Evolutionary conservation across 352 stramenopile genomes (phyloP).

Genomic region (Globisporangium nunn): DNA sequence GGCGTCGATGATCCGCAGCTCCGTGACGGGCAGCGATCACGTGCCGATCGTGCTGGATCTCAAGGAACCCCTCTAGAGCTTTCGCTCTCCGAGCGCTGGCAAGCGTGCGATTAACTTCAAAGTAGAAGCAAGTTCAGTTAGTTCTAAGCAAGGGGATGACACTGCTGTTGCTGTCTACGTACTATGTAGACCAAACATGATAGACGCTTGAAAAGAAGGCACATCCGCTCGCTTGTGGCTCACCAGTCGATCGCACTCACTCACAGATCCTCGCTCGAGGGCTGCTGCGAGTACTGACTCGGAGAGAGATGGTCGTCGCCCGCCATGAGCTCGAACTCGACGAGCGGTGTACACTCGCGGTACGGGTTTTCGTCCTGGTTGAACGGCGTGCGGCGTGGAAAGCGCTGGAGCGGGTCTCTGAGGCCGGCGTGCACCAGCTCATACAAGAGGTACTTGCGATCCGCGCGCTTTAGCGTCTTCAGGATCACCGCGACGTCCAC

Average conservation of each 20-base stretch:
- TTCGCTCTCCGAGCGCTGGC: too few species aligned
- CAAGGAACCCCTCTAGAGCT: conserved; percentile 10
- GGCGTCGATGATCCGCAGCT: conserved; percentile 50
- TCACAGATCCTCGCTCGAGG: not conserved
- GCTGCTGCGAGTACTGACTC: conserved; percentile 4
- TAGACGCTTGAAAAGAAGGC: too few species aligned
- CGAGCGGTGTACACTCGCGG: conserved; percentile 21
- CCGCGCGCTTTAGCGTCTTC: conserved; percentile 27
- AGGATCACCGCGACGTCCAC: conserved; percentile 54
- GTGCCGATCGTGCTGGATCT: conserved; percentile 70
- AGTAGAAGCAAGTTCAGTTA: too few species aligned
- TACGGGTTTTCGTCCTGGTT: conserved; percentile 16
- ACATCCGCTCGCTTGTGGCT: too few species aligned
- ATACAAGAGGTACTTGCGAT: conserved; percentile 44
- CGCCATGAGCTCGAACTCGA: conserved; percentile 61
- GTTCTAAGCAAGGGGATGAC: too few species aligned
- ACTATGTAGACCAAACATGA: not conserved
- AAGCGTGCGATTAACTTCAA: too few species aligned
- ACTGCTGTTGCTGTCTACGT: not conserved
- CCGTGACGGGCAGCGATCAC: conserved; percentile 71
- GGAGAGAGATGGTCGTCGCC: conserved; percentile 22
- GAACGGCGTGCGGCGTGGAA: conserved; percentile 14
- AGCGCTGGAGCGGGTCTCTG: conserved; percentile 5
- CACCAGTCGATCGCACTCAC: too few species aligned
- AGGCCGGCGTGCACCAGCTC: conserved; percentile 39